Conservation (phyloP, 345 rosid species). For the Citrus hindsii region DNA sequence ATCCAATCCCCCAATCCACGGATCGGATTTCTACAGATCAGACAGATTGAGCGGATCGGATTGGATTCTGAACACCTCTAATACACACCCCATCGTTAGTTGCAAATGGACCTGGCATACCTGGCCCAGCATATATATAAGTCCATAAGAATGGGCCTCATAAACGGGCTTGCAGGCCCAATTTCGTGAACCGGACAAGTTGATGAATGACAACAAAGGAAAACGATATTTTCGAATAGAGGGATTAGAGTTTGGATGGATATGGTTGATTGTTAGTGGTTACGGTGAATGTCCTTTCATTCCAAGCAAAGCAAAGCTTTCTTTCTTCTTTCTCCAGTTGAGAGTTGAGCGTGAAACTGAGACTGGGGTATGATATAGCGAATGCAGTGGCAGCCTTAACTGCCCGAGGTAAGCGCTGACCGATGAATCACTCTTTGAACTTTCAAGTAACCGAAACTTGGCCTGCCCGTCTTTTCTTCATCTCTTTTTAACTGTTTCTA, state of each 20-base stretch:
- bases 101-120: too few relatives aligned
- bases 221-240: not conserved
- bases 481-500: not conserved
- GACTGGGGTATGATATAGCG: not conserved
- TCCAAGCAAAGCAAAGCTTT: not conserved
- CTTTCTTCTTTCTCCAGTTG: not conserved
- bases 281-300: constrained; percentile 16
- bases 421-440: not conserved
- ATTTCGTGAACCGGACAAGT: not conserved
- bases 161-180: not conserved
- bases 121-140: too few relatives aligned
- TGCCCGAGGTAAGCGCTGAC: constrained; percentile 14
- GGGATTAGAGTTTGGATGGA: constrained; percentile 4
- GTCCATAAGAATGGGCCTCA: not conserved
- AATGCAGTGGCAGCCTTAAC: not conserved
- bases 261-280: constrained; percentile 12
- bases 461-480: not conserved
- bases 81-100: too few relatives aligned
- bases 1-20: too few relatives aligned
- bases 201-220: not conserved
- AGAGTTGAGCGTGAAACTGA: not conserved
- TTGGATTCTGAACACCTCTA: too few relatives aligned
- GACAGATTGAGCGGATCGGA: too few relatives aligned
- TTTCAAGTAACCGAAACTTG: not conserved
- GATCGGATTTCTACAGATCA: too few relatives aligned